Base-by-base conservation (phyloP, 2,329 filamentous ascomycete genomes). In the Fusarium pseudocircinatum region DNA sequence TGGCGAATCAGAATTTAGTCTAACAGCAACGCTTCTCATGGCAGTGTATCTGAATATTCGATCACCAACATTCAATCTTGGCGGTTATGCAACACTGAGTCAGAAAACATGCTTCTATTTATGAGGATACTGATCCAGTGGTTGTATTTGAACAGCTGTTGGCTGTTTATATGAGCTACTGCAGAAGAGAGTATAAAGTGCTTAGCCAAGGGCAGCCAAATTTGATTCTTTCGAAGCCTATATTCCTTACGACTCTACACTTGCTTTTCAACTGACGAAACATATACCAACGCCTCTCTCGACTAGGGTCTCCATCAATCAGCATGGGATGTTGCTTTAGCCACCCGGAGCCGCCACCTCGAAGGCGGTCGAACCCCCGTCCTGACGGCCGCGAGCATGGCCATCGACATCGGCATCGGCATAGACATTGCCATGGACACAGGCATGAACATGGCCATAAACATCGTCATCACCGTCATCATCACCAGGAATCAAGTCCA, bases 241-340 rank as follows among this genome's bases (percentile, higher is more conserved):
- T 7, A 15, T n/a, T 15, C 10, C 13, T 10, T n/a, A 16, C 20
- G 8, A 30, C 24, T 18, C 13, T 59, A 22, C 26, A n/a, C 15
- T 30, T 50, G 22, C 4, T 12, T 34, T 36, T 16, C n/a, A 24
- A 36, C 7, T 16, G 22, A 20, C 15, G 2, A 30, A 39, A 22
- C 2, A 24, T n/a, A 46, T 4, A 18, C 4, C 20, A 39, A 32
- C 11, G 24, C 26, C 36, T 30, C 30, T 36, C 20, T 46, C 30
- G 13, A 18, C 24, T 50, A 20, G 24, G 26, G 6, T 26, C 7
- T 32, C 4, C 20, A 18, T 43, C 20, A 28, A 5, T 8, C 15
- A 52, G 28, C 7, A 72, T 73, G 71, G 71, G 71, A 16, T 59
- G 63, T 24, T 72, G 36, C 24, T 50, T 40, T 14, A 72, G 71